These are phyloP conservation scores for Dictyophora rubrovolvata DNA, from an alignment of 768 basidiomycete genomes.

Conservation along the genomic window DNA sequence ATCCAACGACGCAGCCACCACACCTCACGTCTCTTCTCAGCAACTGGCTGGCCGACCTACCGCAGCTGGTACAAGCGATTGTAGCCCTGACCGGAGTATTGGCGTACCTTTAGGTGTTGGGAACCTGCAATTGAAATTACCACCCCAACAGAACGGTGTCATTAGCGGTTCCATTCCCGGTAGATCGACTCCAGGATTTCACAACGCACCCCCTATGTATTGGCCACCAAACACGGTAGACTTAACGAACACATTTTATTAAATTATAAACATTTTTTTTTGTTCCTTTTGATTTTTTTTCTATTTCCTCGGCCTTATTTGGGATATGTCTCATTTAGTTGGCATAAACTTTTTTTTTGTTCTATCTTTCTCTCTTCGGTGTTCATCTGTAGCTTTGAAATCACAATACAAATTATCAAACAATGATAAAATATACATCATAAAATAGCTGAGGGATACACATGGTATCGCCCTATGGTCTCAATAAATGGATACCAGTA, in stretches of 20 bases:
- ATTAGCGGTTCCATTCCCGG: neutral
- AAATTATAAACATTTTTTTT: neutral
- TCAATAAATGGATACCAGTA: neutral
- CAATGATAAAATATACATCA: neutral
- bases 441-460: neutral
- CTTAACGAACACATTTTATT: neutral
- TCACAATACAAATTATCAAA: neutral
- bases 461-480: neutral
- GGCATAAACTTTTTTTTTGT: neutral
- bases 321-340: too few relatives aligned
- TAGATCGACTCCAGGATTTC: neutral
- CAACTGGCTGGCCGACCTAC: neutral
- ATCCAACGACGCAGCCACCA: neutral
- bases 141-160: neutral
- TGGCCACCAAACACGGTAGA: neutral
- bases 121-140: conserved; percentile 3
- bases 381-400: neutral
- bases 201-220: neutral
- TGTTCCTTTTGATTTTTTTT: neutral
- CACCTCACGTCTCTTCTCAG: neutral
- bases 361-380: neutral
- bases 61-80: neutral
- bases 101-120: conserved; percentile 2
- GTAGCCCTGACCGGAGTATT: neutral
- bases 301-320: neutral